Base-by-base conservation (phyloP, 1,284 basidiomycete species). In the Rhodotorula sp. region DNA sequence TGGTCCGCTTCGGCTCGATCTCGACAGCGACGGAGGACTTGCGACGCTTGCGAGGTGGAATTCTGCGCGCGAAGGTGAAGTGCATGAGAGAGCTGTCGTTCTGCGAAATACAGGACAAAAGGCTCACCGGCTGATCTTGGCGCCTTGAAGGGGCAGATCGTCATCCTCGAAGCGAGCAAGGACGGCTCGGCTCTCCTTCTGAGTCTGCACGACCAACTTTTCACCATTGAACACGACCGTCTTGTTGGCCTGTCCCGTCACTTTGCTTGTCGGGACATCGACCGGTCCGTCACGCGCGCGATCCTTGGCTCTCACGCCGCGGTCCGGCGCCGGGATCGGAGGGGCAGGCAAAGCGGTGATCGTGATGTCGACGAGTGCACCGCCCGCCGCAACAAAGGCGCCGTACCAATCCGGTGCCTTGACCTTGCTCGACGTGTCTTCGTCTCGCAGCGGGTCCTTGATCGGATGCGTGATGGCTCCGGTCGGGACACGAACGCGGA, bases 121-220 rank as follows among this genome's bases (percentile, higher is more conserved):
- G n/a, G 67, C 74, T 33, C 20, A 73, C 74, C 74, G 72, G 49
- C 69, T 71, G 48, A 75, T 68, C 62, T 68, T 71, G 4, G 61
- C 53, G 18, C 68, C 72, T 14, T 64, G 62, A 3, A 68, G 57
- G 4, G 63, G 63, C 37, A 87, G 86, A 77, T 90, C 88, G 78
- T 89, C 83, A 75, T 91, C 80, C 79, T 89, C 89, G 68, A 90
- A 88, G 67, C 88, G 83, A 42, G 88, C 89, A 60, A 90, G 61
- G 12, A 72, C 75, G 15, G 57, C 70, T 30, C 60, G 59, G 61
- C 74, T 74, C 33, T 75, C 74, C 60, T 75, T 75, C 62, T 71
- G 81, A 64, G 82, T 84, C 68, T 86, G 87, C 77, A 90, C 80
- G 29, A 85, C 85, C 78, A 89, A 88, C 82, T 89, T 91, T 83